Evolutionary conservation across 176 grass and related monocot genomes (phyloP), one percentile per base, ranked within the genome.

Genomic region (Musa troglodytarum): DNA sequence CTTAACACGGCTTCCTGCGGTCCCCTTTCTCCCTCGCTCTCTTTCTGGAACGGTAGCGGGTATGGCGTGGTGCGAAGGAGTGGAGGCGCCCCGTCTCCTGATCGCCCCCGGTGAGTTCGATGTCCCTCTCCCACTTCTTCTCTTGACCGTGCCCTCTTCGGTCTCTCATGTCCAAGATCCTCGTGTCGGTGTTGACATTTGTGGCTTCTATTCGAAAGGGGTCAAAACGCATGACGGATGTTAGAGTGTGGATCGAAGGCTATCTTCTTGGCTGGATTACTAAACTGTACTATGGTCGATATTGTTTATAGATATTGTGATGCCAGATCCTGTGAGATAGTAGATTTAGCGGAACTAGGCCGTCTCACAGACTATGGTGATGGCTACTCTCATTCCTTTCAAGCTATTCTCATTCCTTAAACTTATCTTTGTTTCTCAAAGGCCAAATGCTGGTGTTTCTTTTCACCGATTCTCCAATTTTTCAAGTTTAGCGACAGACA

Each of bases 1-100:
- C 29, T 29, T 29, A 3, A 29, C 56, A 3, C 56, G 56, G 13
- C 56, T 17, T 6, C 15, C 56, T 59, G 17, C 56, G 8, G 1
- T 1, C 57, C n/a, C 57, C 1, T n/a, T 19, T n/a, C 4, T 3
- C 15, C 9, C 19, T 43, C 65, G 24, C 65, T 68, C 65, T 12
- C 7, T 26, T 84, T 76, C 81, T 81, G 69, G 34, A 73, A 28
- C 71, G 50, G 72, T 8, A 50, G 61, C 76, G 9, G 1, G 59
- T 50, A 79, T 19, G 56, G 16, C 74, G 68, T 88, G 81, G 81
- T 80, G 82, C 69, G 77, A 77, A 28, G 56, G 51, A 81, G 21
- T 88, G 78, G 74, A 69, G 50, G 50, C 74, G 74, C 86, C 86
- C 15, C 78, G 86, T 29, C 62, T 87, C 74, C 78, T 88, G 78